Evolutionary conservation across 2,329 filamentous ascomycete species (phyloP), one percentile per base, ranked within the genome.

Genomic region (Talaromyces sp.): DNA sequence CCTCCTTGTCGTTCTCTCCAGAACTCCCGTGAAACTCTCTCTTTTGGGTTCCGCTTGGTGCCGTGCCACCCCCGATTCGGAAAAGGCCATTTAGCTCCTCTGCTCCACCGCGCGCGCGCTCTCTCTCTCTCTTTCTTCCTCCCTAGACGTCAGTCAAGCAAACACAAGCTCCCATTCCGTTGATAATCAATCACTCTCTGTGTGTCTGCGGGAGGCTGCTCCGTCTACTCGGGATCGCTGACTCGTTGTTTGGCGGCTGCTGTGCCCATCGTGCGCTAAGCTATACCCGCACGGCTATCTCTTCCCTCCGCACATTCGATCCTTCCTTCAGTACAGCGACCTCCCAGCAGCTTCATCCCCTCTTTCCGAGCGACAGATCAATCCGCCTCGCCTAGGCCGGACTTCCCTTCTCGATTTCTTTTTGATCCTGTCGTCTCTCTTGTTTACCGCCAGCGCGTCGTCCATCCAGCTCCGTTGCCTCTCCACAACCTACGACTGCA

Each of bases 1-100:
- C 61, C 63, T 55, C 66, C 68, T 66, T 64, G 68, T 71, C 67
- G 64, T 67, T 69, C 66, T 70, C 65, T 59, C 62, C 54, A 46
- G 21, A 38, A 26, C 31, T 31, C 55, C 27, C n/a, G 55, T 57
- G 55, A 57, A 51, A 50, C 51, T 55, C 59, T 55, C 59, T 53
- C 51, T 32, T 61, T 62, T 38, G 59, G 46, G 55, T 61, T 61
- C 59, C 61, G 59, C 62, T 61, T 58, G 54, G 50, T 53, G 49
- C 62, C 59, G 59, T 21, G 49, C 55, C 50, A 55, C 38, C 60
- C 55, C 49, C 49, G 58, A 63, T 58, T 35, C 21, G 60, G 61
- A 56, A 61, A 62, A 60, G 60, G 62, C 49, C 55, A 61, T 46
- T 52, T 13, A 62, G 55, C 56, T 62, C 58, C 38, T 56, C 51